phyloP scores from a whole-genome alignment of 2,329 filamentous ascomycete species.

The Colletotrichum orchidophilum region DNA sequence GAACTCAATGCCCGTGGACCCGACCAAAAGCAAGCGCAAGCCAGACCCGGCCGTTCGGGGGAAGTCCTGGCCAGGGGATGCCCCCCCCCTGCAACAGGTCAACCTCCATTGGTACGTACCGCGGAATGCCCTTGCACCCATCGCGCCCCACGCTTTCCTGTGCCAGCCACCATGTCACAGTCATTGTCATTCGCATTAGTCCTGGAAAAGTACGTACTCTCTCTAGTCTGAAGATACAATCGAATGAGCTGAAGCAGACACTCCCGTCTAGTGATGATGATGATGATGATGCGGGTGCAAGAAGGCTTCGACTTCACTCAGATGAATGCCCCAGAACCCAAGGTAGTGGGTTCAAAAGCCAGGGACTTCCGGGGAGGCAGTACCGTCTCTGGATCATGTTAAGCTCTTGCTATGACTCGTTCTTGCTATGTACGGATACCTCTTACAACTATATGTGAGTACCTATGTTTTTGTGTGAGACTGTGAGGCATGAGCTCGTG shows the following conservation, averaged over 20 bases:
- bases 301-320: background rate
- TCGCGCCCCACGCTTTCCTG: conserved; percentile 25
- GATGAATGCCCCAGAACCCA: background rate
- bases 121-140: conserved; percentile 19
- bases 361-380: background rate
- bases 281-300: background rate
- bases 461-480: background rate
- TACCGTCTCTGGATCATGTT: too few relatives aligned
- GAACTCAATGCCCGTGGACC: background rate
- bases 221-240: background rate
- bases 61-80: conserved; percentile 6
- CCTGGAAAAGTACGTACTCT: conserved; percentile 21
- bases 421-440: background rate
- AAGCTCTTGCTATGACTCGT: conserved; percentile 15
- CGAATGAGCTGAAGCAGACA: background rate
- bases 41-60: conserved; percentile 19
- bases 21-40: background rate
- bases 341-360: background rate
- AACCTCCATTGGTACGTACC: conserved; percentile 12
- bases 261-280: background rate
- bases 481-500: conserved; percentile 1
- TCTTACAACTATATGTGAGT: too few relatives aligned
- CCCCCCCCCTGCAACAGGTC: background rate
- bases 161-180: conserved; percentile 15
- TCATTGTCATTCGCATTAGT: conserved; percentile 32